Base-by-base conservation (phyloP, 805 yeast species). In the Nakazawaea wyomingensis region DNA sequence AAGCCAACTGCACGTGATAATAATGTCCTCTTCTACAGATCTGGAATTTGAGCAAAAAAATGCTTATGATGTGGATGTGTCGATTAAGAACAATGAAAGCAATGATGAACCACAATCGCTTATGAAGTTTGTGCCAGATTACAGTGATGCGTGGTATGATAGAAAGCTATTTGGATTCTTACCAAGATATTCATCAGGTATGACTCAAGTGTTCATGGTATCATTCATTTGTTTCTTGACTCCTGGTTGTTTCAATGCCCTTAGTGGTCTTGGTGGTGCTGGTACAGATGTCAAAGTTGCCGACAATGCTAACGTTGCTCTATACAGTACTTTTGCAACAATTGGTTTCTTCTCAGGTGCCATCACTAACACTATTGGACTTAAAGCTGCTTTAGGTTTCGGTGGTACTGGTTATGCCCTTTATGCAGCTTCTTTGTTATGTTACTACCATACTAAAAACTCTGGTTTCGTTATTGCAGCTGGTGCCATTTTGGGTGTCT, bases 291-390 rank as follows among this genome's bases (percentile, higher is more conserved):
- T 62, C 40, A 50, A 50, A 20, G 67, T 69, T 20, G 65, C 74
- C 30, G 71, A 72, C 50, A 66, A 74, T 50, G 71, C 80, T 16
- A 65, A 64, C 46, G 75, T 72, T 34, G 80, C 82, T 7, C 61
- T 77, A 33, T 69, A 77, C 55, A 65, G 72, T 34, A 71, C 78
- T 1, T 78, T 78, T 52, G 80, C 81, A 20, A 63, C 74, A n/a
- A 50, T 76, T 46, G 82, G 82, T 10, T 74, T 77, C 56, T 68
- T 77, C 48, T 71, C 76, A 10, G 83, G 83, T 50, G 66, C 78
- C 26, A 65, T 76, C 39, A 66, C 73, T 56, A 77, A 77, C 61
- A 53, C 57, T 13, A 51, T 77, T 28, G 82, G 82, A 45, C 62
- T 68, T 16, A 61, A 67, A 48, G 57, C 59, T 20, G 61, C 71